Conservation (phyloP, 2,329 filamentous ascomycete genomes). For the Nemania abortiva region DNA sequence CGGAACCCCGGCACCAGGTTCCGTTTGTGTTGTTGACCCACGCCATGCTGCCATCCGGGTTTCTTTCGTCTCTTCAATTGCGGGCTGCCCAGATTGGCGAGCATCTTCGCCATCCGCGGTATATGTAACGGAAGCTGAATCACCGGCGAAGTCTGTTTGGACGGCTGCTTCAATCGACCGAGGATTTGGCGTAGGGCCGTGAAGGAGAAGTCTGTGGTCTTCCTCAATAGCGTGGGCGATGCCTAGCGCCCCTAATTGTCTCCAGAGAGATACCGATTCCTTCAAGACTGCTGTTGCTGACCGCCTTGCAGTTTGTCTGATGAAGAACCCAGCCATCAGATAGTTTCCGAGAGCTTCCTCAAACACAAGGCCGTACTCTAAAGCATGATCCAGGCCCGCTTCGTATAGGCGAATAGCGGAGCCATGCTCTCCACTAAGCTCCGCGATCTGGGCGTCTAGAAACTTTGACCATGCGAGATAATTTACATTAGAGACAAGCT, state of each 20-base stretch:
- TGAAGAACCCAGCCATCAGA: conserved; percentile 78
- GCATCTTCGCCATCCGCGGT: conserved; percentile 59
- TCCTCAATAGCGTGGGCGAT: conserved; percentile 76
- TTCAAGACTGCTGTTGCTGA: conserved; percentile 76
- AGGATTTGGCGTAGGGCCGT: conserved; percentile 69
- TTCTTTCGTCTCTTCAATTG: conserved; percentile 64
- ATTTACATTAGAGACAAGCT: conserved; percentile 74
- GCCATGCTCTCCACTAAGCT: conserved; percentile 69
- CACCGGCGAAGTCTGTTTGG: conserved; percentile 78
- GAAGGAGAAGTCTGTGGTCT: conserved; percentile 75
- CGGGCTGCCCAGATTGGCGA: conserved; percentile 57
- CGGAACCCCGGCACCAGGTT: conserved; percentile 73
- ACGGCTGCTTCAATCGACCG: conserved; percentile 72
- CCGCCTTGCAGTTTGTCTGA: conserved; percentile 72
- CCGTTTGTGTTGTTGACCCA: conserved; percentile 69
- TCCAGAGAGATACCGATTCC: conserved; percentile 76
- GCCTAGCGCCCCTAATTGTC: conserved; percentile 75
- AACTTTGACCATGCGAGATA: conserved; percentile 77
- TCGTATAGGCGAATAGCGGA: conserved; percentile 75
- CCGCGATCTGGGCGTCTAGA: conserved; percentile 75
- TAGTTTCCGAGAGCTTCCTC: conserved; percentile 81
- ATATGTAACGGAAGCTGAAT: conserved; percentile 65
- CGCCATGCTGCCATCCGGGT: conserved; percentile 74
- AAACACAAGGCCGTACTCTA: conserved; percentile 73
- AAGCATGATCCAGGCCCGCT: conserved; percentile 76